A percentile compares a stretch with the other conserved stretches of the same genome.
These are phyloP conservation scores for Dysphania ambrosioides DNA, from an alignment of 148 eudicot genomes.

Conservation along the genomic window DNA sequence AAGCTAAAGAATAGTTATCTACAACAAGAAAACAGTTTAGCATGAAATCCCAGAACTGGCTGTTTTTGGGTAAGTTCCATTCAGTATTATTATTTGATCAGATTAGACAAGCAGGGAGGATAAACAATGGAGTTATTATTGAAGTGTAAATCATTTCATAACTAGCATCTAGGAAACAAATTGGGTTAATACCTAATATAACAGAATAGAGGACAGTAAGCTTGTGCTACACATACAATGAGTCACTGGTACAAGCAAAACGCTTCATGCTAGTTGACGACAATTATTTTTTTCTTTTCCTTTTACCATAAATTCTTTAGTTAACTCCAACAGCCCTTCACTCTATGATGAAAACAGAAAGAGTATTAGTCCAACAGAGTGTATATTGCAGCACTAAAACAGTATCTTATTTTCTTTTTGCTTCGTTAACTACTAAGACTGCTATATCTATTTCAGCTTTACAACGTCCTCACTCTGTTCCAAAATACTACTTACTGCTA, in stretches of 20 bases:
- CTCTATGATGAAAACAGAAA: neutral
- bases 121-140: constrained; percentile 1
- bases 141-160: constrained; percentile 16
- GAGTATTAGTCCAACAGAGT: neutral
- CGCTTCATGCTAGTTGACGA: constrained; percentile 17
- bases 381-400: too few species aligned
- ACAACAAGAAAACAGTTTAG: neutral
- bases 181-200: constrained; percentile 1
- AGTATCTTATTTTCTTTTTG: too few species aligned
- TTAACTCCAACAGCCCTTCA: neutral
- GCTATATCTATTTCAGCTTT: neutral
- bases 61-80: neutral
- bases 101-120: neutral
- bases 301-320: constrained; percentile 5
- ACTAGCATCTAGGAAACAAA: constrained; percentile 16
- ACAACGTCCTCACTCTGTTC: too few species aligned
- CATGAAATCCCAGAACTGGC: neutral
- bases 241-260: constrained; percentile 13
- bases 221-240: constrained; percentile 12
- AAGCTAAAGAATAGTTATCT: constrained; percentile 20
- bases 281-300: neutral
- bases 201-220: constrained; percentile 10
- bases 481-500: too few species aligned
- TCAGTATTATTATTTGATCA: neutral
- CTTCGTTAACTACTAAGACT: neutral